Conservation (phyloP, 192 early-diverging fungal species). For the Backusella psychrophila region DNA sequence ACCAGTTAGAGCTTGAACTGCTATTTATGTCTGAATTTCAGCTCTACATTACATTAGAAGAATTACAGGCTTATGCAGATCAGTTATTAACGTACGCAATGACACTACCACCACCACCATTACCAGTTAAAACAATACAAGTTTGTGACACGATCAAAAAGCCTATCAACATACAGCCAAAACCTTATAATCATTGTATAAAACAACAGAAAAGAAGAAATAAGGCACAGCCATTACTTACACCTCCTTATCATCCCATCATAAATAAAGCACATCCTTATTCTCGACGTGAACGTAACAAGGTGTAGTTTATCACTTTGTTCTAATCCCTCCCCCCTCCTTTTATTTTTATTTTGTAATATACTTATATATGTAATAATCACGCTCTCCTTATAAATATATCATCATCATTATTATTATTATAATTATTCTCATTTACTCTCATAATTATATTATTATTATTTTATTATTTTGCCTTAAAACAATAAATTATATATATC, state of each 20-base stretch:
- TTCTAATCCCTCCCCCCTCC: neutral
- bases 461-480: neutral
- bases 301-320: neutral
- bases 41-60: slow-evolving; percentile 55
- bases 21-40: slow-evolving; percentile 69
- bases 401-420: neutral
- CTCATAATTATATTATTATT: neutral
- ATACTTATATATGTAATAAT: neutral
- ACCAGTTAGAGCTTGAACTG: slow-evolving; percentile 76
- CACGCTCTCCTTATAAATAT: neutral
- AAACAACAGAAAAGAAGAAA: neutral
- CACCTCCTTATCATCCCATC: slow-evolving; percentile 7
- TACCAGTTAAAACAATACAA: neutral
- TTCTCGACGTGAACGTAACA: neutral
- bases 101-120: slow-evolving; percentile 7
- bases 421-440: neutral
- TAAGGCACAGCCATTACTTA: neutral
- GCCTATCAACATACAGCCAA: neutral
- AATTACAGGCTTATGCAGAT: slow-evolving; percentile 60
- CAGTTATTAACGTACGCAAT: slow-evolving; percentile 46
- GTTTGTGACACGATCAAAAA: neutral
- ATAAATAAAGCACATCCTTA: neutral
- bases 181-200: neutral
- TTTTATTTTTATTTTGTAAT: slow-evolving; percentile 1
- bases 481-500: neutral